Evolutionary conservation across 2,329 filamentous ascomycete genomes (phyloP).

Genomic region (Colletotrichum sp.): DNA sequence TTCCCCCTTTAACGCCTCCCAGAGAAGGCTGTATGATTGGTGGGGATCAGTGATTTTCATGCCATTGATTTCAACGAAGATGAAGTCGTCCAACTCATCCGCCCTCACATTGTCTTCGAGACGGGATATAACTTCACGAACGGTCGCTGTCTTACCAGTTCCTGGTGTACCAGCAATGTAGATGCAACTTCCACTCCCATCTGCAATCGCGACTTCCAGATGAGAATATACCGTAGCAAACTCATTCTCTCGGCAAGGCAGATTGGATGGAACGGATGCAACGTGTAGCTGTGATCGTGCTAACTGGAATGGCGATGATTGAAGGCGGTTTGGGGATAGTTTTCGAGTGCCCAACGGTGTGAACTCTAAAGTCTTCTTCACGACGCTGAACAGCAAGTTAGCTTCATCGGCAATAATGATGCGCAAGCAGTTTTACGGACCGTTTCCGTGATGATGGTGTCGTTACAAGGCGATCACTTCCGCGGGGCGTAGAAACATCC

Average conservation of each 20-base stretch:
- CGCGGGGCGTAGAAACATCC: conserved; percentile 8
- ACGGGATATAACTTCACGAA: conserved; percentile 90
- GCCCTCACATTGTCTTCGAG: conserved; percentile 86
- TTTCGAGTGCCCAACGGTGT: conserved; percentile 91
- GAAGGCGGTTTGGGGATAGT: conserved; percentile 75
- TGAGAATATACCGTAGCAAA: conserved; percentile 93
- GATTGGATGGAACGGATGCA: conserved; percentile 84
- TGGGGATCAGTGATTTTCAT: conserved; percentile 99
- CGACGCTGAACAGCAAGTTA: conserved; percentile 47
- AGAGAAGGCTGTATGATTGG: conserved; percentile 92
- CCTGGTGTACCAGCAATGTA: conserved; percentile 99
- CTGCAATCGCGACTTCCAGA: conserved; percentile 90
- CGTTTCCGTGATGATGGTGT: conserved; percentile 63
- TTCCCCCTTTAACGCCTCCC: conserved; percentile 95
- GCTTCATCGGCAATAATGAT: not conserved
- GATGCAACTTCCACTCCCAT: conserved; percentile 93
- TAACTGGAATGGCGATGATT: conserved; percentile 88
- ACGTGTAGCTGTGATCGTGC: conserved; percentile 91
- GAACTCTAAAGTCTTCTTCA: conserved; percentile 92
- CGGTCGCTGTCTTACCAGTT: conserved; percentile 96
- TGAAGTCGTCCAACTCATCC: conserved; percentile 97
- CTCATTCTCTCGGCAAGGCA: conserved; percentile 91
- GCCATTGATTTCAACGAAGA: conserved; percentile 99
- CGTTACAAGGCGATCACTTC: conserved; percentile 1
- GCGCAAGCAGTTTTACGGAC: not conserved